These are phyloP conservation scores for Blakeslea trispora DNA, from an alignment of 371 early-diverging fungal genomes.

Conservation along the genomic window DNA sequence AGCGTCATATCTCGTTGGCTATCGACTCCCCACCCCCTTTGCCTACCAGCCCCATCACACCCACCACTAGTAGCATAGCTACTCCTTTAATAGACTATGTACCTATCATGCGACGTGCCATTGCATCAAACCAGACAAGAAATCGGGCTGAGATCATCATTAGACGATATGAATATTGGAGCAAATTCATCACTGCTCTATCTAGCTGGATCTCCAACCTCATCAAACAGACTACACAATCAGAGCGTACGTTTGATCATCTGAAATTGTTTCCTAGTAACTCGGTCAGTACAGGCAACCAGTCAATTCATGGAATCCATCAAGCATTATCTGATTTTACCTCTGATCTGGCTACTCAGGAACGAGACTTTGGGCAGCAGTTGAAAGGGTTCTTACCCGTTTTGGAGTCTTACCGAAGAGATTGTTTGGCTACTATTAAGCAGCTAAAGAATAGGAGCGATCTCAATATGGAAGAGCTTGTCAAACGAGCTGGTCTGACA, in stretches of 20 bases:
- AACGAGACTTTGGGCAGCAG: slow-evolving; percentile 1
- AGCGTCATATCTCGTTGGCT: not conserved
- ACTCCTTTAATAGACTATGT: too few species aligned
- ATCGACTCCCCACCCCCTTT: too few species aligned
- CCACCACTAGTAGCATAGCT: too few species aligned
- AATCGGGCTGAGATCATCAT: slow-evolving; percentile 39
- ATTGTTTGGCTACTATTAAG: slow-evolving; percentile 30
- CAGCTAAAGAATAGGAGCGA: slow-evolving; percentile 25
- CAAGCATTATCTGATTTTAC: slow-evolving; percentile 10
- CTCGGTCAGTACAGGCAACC: not conserved
- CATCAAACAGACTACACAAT: slow-evolving; percentile 25
- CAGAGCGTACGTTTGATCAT: slow-evolving; percentile 8
- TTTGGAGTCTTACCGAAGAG: slow-evolving; percentile 25
- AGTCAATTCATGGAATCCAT: slow-evolving; percentile 3
- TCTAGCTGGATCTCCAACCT: slow-evolving; percentile 30
- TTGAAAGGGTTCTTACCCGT: slow-evolving; percentile 24
- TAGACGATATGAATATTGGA: slow-evolving; percentile 33
- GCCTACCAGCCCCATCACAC: too few species aligned
- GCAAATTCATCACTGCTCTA: slow-evolving; percentile 21
- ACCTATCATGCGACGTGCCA: not conserved
- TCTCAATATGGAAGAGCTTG: slow-evolving; percentile 30
- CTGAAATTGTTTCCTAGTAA: too few species aligned
- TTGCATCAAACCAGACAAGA: not conserved
- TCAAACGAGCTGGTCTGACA: slow-evolving; percentile 35
- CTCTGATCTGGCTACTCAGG: slow-evolving; percentile 10